phyloP scores from a whole-genome alignment of 225 moss, liverwort and hornwort species.

The Bryoerythrophyllum caledonicum region DNA sequence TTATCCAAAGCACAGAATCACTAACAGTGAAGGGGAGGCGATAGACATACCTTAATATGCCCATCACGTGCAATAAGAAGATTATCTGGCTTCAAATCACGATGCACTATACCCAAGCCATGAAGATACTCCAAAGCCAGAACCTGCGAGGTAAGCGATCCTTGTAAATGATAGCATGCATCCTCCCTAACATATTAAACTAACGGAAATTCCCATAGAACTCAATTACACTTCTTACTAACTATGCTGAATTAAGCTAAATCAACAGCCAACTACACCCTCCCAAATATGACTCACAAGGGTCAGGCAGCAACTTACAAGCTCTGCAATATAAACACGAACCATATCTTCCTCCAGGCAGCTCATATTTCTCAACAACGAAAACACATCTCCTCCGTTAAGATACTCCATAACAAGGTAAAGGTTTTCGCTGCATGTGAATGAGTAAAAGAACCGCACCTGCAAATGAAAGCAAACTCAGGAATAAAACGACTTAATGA shows the following conservation, averaged over 20 bases:
- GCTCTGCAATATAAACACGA: constrained; percentile 93
- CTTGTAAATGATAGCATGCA: not conserved
- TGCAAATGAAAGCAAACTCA: constrained; percentile 30
- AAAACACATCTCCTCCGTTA: constrained; percentile 97
- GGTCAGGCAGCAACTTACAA: constrained; percentile 58
- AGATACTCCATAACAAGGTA: constrained; percentile 99
- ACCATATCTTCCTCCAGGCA: constrained; percentile 92
- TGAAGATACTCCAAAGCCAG: constrained; percentile 97
- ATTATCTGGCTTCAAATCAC: constrained; percentile 98
- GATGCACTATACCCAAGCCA: constrained; percentile 91
- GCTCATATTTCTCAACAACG: constrained; percentile 85
- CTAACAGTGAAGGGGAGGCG: not conserved
- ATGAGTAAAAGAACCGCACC: constrained; percentile 99
- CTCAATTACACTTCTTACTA: constrained; percentile 13
- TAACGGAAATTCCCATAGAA: constrained; percentile 11
- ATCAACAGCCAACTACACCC: not conserved
- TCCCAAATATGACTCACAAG: constrained; percentile 12
- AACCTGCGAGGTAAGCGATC: constrained; percentile 53
- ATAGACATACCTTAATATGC: constrained; percentile 78
- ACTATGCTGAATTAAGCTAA: not conserved
- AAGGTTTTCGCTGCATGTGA: constrained; percentile 92
- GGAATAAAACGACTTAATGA: not conserved
- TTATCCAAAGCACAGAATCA: not conserved
- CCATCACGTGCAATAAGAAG: constrained; percentile 98
- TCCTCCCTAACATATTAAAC: not conserved